Evolutionary conservation across 768 basidiomycete species (phyloP), one percentile per base, ranked within the genome.

Genomic region (Nevesoporus exiguus): DNA sequence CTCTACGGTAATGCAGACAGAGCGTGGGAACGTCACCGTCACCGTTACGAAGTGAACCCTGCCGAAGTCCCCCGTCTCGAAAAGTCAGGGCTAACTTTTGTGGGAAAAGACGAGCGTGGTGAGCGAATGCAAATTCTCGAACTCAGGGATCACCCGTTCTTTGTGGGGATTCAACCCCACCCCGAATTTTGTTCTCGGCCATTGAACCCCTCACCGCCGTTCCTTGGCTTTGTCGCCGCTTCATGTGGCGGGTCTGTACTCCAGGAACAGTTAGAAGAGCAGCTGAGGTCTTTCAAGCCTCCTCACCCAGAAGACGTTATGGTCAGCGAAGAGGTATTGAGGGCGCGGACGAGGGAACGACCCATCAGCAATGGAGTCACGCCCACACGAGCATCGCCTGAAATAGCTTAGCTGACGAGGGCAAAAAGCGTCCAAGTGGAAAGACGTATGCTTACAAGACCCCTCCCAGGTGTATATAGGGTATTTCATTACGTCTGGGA

Each of bases 101-200:
- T 83, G 22, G 97, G 97, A 7, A 93, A 89, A 74, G 96, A 98
- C 71, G 96, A 97, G 74, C 84, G 86, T 62, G 93, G 95, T 14
- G 93, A 98, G 76, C 79, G 97, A 49, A 99, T 99, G 97, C 97
- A 99, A 75, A 82, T 94, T 52, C 77, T 95, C 54, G 97, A 99
- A 73, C 74, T 98, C 40, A 79, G 75, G 60, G 95, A 90, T 61
- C 97, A 99, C 71, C 91, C 93, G 2, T 99, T 83, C 78, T 98
- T 95, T 67, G 74, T 96, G 41, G 97, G 84, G 22, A 77, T 99
- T 41, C 97, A 99, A 74, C 92, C 97, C 1, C 97, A 99, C 66
- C 97, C 97, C 0, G 97, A 99, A 72, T 95, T 99, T 75, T 98
- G 96, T 76, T 95, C 97, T 22, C 86, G 97, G 27, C 97, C 97